These are phyloP conservation scores for Scleroderma citrinum DNA, from an alignment of 768 basidiomycete genomes.

Conservation along the genomic window DNA sequence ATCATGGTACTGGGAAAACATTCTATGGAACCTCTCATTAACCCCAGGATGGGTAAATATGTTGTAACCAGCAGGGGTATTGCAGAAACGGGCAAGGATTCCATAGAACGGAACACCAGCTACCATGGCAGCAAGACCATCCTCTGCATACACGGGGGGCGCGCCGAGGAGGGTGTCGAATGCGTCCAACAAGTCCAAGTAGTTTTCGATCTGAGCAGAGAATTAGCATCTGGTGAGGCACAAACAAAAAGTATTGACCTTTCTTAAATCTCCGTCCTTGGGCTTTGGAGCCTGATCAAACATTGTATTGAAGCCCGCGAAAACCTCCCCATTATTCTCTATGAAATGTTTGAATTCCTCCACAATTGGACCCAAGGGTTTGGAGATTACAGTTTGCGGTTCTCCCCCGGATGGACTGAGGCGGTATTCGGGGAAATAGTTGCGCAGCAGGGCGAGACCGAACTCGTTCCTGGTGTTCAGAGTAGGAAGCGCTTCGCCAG, in stretches of 20 bases:
- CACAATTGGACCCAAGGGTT: constrained; percentile 8
- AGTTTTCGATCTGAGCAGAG: background rate
- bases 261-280: background rate
- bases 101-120: background rate
- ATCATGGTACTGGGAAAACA: constrained; percentile 45
- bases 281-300: constrained; percentile 13
- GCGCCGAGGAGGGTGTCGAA: background rate
- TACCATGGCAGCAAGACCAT: background rate
- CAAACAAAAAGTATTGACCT: constrained; percentile 4
- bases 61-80: constrained; percentile 1
- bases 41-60: constrained; percentile 37
- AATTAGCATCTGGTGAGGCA: background rate
- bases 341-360: constrained; percentile 20
- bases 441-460: background rate
- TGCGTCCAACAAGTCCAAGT: background rate
- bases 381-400: constrained; percentile 7
- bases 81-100: background rate
- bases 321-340: constrained; percentile 15
- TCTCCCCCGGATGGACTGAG: constrained; percentile 15
- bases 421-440: constrained; percentile 13
- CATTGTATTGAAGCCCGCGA: constrained; percentile 21
- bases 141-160: background rate
- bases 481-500: background rate
- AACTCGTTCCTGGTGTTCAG: background rate
- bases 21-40: constrained; percentile 41